phyloP scores from a whole-genome alignment of 2,329 filamentous ascomycete genomes.

The Metarhizium rileyi region DNA sequence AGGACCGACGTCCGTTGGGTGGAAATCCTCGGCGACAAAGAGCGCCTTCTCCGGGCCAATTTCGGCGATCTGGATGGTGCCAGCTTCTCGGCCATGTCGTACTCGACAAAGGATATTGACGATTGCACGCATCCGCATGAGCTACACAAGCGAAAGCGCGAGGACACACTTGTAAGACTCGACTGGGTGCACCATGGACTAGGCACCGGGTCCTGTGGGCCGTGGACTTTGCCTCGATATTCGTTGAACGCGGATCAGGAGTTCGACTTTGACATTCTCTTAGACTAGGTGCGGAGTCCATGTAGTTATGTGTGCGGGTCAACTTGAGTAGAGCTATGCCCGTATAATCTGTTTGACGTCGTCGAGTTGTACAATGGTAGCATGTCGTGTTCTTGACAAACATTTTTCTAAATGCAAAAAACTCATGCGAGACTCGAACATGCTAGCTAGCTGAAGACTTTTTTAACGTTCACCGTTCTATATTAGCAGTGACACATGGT shows the following conservation, averaged over 20 bases:
- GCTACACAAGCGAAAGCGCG: constrained; percentile 35
- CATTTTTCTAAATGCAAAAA: too few relatives aligned
- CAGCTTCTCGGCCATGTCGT: constrained; percentile 48
- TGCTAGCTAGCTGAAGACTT: too few relatives aligned
- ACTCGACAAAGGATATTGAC: constrained; percentile 43
- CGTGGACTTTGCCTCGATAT: constrained; percentile 40
- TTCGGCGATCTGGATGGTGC: constrained; percentile 37
- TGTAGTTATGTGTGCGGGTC: neutral
- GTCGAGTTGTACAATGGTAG: too few relatives aligned
- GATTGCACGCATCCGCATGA: constrained; percentile 51
- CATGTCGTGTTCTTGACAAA: too few relatives aligned
- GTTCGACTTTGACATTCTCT: constrained; percentile 33
- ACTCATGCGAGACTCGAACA: too few relatives aligned
- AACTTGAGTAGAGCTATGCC: too few relatives aligned
- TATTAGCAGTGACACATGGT: too few relatives aligned
- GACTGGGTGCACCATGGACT: constrained; percentile 55
- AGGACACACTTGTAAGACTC: constrained; percentile 46
- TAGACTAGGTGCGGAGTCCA: constrained; percentile 24
- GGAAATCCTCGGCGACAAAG: constrained; percentile 28
- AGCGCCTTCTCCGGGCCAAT: constrained; percentile 30
- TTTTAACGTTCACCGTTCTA: too few relatives aligned
- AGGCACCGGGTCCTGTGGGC: constrained; percentile 53
- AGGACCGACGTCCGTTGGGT: constrained; percentile 55
- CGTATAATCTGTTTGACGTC: too few relatives aligned
- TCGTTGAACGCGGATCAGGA: constrained; percentile 30